Conservation (phyloP, 2,329 filamentous ascomycete species). For the Fusarium mexicanum region DNA sequence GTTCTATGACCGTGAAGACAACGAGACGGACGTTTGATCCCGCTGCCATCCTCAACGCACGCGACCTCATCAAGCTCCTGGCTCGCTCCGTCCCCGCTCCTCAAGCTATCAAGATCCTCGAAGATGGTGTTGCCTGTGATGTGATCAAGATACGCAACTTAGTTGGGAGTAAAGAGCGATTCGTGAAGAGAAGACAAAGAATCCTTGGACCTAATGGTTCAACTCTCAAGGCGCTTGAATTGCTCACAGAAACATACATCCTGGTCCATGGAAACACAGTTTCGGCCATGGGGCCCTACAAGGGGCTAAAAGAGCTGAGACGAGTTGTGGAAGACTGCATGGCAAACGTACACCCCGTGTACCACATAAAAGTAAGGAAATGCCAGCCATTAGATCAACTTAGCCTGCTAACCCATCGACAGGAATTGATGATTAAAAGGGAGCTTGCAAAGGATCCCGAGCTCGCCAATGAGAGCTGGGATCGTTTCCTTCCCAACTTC, state of each 20-base stretch:
- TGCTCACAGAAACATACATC: constrained; percentile 91
- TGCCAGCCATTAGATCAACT: rapidly evolving
- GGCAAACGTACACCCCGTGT: constrained; percentile 72
- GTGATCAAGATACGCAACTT: constrained; percentile 95
- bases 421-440: constrained; percentile 89
- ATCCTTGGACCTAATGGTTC: constrained; percentile 92
- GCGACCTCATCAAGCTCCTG: constrained; percentile 93
- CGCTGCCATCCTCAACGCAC: constrained; percentile 89
- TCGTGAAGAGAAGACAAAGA: constrained; percentile 92
- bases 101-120: constrained; percentile 92
- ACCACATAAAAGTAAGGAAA: background rate
- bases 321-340: constrained; percentile 94
- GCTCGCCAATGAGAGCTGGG: constrained; percentile 90
- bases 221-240: constrained; percentile 92
- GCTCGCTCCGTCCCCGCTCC: constrained; percentile 91
- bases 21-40: constrained; percentile 93
- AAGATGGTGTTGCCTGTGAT: constrained; percentile 91
- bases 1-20: constrained; percentile 91
- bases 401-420: rapidly evolving
- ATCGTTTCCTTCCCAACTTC: constrained; percentile 95
- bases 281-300: constrained; percentile 88
- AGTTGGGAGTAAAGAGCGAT: constrained; percentile 92
- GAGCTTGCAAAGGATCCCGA: constrained; percentile 91
- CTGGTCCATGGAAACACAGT: constrained; percentile 98
- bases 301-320: constrained; percentile 91